Conservation (phyloP, 768 basidiomycete genomes). For the Pisolithus sp. region DNA sequence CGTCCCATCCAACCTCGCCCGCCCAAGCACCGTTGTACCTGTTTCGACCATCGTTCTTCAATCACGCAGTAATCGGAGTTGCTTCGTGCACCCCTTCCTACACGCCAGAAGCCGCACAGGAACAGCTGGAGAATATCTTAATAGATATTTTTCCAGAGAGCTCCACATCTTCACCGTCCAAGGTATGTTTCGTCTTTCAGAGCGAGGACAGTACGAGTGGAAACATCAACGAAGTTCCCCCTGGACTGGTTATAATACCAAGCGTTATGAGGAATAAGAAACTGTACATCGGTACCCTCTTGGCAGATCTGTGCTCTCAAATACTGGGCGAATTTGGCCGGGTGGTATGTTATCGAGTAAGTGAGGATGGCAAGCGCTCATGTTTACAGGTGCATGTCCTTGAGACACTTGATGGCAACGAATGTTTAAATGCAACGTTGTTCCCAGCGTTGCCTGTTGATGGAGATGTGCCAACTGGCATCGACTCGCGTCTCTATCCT, state of each 20-base stretch:
- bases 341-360: constrained; percentile 49
- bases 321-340: constrained; percentile 81
- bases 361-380: constrained; percentile 5
- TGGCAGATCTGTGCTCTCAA: constrained; percentile 85
- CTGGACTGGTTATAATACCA: constrained; percentile 74
- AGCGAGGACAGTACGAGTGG: constrained; percentile 46
- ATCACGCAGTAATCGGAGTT: constrained; percentile 85
- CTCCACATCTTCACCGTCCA: constrained; percentile 70
- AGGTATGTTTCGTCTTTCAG: constrained; percentile 83
- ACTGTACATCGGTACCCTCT: constrained; percentile 78
- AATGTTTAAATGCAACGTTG: constrained; percentile 67
- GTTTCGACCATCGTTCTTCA: constrained; percentile 74
- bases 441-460: constrained; percentile 57
- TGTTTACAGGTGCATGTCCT: constrained; percentile 59
- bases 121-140: constrained; percentile 62
- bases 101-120: constrained; percentile 44
- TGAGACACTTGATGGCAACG: constrained; percentile 81
- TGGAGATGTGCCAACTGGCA: constrained; percentile 53
- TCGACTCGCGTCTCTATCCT: constrained; percentile 41
- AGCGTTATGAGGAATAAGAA: constrained; percentile 83
- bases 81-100: constrained; percentile 59
- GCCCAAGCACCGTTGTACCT: constrained; percentile 65
- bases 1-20: constrained; percentile 66
- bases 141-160: constrained; percentile 60
- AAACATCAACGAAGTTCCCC: constrained; percentile 48